A percentile compares a stretch with the other conserved stretches of the same genome.
Evolutionary conservation across 129 eudicot species (phyloP).

Genomic region (Solidago caesia): DNA sequence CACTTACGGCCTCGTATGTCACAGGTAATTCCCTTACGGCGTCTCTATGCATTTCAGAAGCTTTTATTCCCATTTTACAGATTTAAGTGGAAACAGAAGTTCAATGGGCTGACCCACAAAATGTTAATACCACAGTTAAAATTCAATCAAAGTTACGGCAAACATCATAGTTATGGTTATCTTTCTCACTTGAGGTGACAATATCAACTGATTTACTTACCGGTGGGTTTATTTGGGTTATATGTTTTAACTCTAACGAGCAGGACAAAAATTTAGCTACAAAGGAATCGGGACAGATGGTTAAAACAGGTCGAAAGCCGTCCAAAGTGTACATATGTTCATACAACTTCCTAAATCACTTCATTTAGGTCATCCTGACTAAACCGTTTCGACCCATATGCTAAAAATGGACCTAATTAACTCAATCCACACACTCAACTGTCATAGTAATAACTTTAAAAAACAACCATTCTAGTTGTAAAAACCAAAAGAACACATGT

Average conservation of each 20-base stretch:
- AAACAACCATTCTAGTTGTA: neutral
- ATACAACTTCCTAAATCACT: neutral
- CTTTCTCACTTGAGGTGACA: neutral
- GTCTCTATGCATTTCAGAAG: neutral
- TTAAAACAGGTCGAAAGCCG: neutral
- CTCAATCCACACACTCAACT: neutral
- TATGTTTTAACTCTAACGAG: neutral
- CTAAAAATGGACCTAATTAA: neutral
- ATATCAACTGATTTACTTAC: neutral
- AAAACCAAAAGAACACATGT: too few relatives aligned
- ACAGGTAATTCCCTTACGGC: conserved; percentile 47
- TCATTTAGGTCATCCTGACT: neutral
- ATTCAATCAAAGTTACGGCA: too few relatives aligned
- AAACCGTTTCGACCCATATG: neutral
- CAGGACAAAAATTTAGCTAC: neutral
- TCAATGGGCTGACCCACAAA: too few relatives aligned
- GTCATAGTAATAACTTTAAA: too few relatives aligned
- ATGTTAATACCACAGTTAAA: too few relatives aligned
- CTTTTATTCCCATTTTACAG: neutral
- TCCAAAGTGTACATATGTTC: neutral
- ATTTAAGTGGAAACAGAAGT: neutral
- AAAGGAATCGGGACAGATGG: neutral
- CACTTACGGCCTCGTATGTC: conserved; percentile 91
- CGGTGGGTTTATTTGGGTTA: neutral
- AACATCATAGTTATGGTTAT: neutral